phyloP scores from a whole-genome alignment of 768 basidiomycete genomes.

The Tricholoma furcatifolium region DNA sequence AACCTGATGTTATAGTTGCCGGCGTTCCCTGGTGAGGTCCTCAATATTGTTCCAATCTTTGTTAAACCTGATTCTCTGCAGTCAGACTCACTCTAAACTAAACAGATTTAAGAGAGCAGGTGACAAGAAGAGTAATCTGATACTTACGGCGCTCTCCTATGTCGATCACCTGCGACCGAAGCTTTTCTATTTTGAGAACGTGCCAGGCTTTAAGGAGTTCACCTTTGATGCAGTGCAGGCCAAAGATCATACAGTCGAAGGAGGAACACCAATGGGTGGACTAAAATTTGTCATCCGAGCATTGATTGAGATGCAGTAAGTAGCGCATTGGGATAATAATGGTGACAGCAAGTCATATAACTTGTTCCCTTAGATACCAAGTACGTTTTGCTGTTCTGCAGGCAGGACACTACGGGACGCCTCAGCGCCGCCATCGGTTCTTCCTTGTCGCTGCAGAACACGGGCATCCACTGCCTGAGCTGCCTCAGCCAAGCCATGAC shows the following conservation, averaged over 20 bases:
- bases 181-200: conserved; percentile 51
- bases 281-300: conserved; percentile 64
- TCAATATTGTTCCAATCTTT: background rate
- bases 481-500: conserved; percentile 58
- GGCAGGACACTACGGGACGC: conserved; percentile 56
- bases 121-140: conserved; percentile 67
- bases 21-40: conserved; percentile 72
- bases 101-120: conserved; percentile 71
- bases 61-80: conserved; percentile 23
- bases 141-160: conserved; percentile 57
- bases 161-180: conserved; percentile 45
- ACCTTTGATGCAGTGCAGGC: conserved; percentile 40
- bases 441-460: conserved; percentile 49
- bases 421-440: conserved; percentile 54
- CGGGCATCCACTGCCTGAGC: conserved; percentile 41
- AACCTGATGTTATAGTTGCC: conserved; percentile 51
- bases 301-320: conserved; percentile 65
- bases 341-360: background rate
- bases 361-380: conserved; percentile 42
- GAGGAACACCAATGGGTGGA: conserved; percentile 73
- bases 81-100: conserved; percentile 70
- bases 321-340: background rate
- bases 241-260: conserved; percentile 45
- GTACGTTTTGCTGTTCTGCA: conserved; percentile 48
- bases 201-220: conserved; percentile 47